Percentiles rank a stretch among this genome's conserved stretches.
These are phyloP conservation scores for Cyberlindnera saturnus DNA, from an alignment of 805 yeast genomes.

Conservation along the genomic window DNA sequence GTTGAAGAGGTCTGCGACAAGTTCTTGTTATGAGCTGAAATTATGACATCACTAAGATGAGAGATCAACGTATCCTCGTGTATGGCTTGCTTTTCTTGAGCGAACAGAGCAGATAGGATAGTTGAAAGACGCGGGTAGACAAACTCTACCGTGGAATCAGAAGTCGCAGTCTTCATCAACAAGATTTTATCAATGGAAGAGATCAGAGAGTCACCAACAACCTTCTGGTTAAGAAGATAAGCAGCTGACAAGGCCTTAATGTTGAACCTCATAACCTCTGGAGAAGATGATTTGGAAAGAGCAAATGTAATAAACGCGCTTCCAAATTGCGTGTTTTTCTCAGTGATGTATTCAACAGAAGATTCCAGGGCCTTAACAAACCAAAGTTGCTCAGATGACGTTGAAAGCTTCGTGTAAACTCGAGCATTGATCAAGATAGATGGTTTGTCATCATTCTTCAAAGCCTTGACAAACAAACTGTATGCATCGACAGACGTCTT, in stretches of 20 bases:
- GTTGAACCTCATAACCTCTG: constrained; percentile 9
- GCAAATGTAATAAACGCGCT: constrained; percentile 43
- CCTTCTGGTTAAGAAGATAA: constrained; percentile 30
- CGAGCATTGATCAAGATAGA: constrained; percentile 43
- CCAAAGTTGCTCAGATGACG: constrained; percentile 47
- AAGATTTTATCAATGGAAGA: constrained; percentile 33
- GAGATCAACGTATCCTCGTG: constrained; percentile 21
- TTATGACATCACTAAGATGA: constrained; percentile 34
- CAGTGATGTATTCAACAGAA: constrained; percentile 20
- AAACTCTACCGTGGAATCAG: constrained; percentile 16
- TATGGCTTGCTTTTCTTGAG: constrained; percentile 21
- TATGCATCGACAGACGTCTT: constrained; percentile 21
- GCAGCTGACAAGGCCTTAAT: constrained; percentile 25
- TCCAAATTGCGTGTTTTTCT: constrained; percentile 25
- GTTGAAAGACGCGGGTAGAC: constrained; percentile 28
- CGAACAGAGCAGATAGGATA: constrained; percentile 30
- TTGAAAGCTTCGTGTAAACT: constrained; percentile 42
- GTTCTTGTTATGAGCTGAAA: constrained; percentile 37
- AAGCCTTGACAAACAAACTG: constrained; percentile 28
- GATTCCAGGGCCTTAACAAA: constrained; percentile 39
- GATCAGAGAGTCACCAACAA: constrained; percentile 39
- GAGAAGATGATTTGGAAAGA: constrained; percentile 30
- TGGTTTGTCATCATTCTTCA: constrained; percentile 34
- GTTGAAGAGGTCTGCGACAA: constrained; percentile 38
- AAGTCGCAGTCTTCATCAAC: constrained; percentile 3